These are phyloP conservation scores for Butyriboletus loyo DNA, from an alignment of 768 basidiomycete species.

Conservation along the genomic window DNA sequence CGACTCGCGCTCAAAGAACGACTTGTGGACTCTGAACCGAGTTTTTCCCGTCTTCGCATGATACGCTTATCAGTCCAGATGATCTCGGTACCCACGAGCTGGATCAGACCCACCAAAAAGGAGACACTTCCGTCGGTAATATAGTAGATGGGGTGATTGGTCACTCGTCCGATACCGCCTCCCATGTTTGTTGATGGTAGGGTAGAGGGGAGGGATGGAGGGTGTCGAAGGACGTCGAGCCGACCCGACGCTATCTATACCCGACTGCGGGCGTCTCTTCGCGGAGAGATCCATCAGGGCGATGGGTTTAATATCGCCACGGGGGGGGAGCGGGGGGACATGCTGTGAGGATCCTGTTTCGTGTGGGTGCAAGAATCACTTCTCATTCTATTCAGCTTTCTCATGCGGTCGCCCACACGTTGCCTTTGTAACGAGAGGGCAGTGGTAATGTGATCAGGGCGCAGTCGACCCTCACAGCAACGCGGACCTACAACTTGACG, in stretches of 20 bases:
- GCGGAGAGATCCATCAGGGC: conserved; percentile 15
- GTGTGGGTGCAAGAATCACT: background rate
- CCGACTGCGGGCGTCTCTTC: conserved; percentile 13
- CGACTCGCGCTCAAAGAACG: conserved; percentile 61
- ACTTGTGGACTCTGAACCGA: conserved; percentile 52
- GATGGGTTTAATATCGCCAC: background rate
- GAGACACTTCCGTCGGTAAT: conserved; percentile 11
- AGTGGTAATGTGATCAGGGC: conserved; percentile 3
- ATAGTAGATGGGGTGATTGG: conserved; percentile 8
- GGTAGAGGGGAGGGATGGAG: background rate
- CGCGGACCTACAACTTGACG: conserved; percentile 20
- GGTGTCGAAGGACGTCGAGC: background rate
- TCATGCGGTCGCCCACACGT: conserved; percentile 1
- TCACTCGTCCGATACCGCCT: conserved; percentile 9
- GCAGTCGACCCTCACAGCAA: conserved; percentile 16
- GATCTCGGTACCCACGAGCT: background rate
- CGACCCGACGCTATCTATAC: conserved; percentile 19
- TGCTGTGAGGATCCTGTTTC: conserved; percentile 13
- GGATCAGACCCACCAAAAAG: conserved; percentile 13
- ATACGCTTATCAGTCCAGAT: conserved; percentile 4
- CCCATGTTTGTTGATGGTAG: conserved; percentile 8
- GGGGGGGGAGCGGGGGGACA: background rate
- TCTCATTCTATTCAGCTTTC: background rate
- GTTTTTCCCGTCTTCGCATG: conserved; percentile 49
- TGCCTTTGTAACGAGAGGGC: background rate